Evolutionary conservation across 2,329 filamentous ascomycete species (phyloP).

Genomic region (Stagonosporopsis tanaceti): DNA sequence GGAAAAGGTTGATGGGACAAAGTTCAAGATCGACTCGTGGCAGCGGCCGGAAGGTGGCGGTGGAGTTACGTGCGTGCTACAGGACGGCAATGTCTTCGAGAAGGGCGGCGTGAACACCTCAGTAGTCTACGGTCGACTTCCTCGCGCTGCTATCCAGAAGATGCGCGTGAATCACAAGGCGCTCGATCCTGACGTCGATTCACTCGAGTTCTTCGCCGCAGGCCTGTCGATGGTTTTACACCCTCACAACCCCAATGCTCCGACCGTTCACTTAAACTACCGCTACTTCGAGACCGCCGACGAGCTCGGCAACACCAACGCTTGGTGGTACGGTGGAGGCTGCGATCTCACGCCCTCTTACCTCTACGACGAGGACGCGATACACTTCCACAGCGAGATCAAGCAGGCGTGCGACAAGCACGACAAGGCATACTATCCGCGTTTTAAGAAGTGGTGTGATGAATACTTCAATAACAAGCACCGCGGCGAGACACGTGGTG

Average conservation of each 20-base stretch:
- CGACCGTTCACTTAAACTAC: conserved; percentile 98
- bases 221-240: conserved; percentile 93
- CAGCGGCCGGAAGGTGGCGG: conserved; percentile 86
- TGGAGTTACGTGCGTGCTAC: conserved; percentile 91
- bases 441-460: conserved; percentile 98
- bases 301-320: conserved; percentile 78
- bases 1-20: conserved; percentile 81
- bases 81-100: conserved; percentile 96
- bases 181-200: conserved; percentile 78
- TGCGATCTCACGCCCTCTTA: conserved; percentile 93
- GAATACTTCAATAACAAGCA: conserved; percentile 97
- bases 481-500: conserved; percentile 81
- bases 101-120: conserved; percentile 96
- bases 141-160: conserved; percentile 77
- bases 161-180: conserved; percentile 97
- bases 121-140: conserved; percentile 90
- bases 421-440: conserved; percentile 88
- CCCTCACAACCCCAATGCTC: conserved; percentile 93
- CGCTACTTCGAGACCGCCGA: conserved; percentile 97
- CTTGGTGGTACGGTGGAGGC: conserved; percentile 98
- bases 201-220: conserved; percentile 92
- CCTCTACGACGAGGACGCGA: conserved; percentile 94
- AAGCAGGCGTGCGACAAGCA: conserved; percentile 94
- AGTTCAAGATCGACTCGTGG: conserved; percentile 88
- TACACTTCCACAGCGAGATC: conserved; percentile 94